Conservation (phyloP, 441 rosid genomes). For the Eugenia klotzschiana region DNA sequence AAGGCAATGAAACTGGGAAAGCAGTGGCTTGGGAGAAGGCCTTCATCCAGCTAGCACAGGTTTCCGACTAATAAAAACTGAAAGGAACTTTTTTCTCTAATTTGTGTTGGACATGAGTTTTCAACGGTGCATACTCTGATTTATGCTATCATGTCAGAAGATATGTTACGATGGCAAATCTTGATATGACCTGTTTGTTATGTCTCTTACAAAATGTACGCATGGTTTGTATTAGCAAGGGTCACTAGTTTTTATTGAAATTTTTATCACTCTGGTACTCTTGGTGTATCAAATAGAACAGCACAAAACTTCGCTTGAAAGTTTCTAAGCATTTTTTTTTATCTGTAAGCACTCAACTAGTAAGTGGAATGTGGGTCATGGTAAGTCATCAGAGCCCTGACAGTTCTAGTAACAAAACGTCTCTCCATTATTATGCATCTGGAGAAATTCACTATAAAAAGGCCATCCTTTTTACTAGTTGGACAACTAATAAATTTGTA, state of each 20-base stretch:
- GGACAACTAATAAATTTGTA: neutral
- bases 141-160: neutral
- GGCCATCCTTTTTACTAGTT: neutral
- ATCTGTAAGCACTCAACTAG: neutral
- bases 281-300: neutral
- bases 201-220: neutral
- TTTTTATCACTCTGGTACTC: neutral
- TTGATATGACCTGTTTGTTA: neutral
- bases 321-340: neutral
- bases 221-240: neutral
- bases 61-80: constrained; percentile 10
- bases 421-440: neutral
- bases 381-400: neutral
- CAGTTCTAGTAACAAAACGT: neutral
- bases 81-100: neutral
- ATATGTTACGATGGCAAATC: neutral
- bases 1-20: constrained; percentile 55
- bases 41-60: constrained; percentile 80
- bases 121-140: neutral
- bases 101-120: neutral
- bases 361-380: neutral
- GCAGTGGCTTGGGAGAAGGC: constrained; percentile 98
- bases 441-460: neutral
- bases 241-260: neutral
- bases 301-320: neutral